Percentiles rank a stretch among this genome's conserved stretches.
Evolutionary conservation across 2,329 filamentous ascomycete species (phyloP).

Genomic region (Phaeosphaeriaceae sp.): DNA sequence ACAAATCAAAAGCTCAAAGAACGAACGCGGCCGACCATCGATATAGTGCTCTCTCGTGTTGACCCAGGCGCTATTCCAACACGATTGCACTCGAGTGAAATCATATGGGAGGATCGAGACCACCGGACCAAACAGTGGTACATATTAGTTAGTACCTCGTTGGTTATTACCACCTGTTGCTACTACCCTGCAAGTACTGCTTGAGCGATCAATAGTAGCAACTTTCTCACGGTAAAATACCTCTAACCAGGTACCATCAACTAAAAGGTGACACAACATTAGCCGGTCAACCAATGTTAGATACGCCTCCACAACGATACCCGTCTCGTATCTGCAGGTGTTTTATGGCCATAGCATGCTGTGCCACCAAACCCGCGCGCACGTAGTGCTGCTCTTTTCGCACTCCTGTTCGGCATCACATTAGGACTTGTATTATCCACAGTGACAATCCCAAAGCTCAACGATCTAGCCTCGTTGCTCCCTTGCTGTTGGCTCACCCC

Average conservation of each 20-base stretch:
- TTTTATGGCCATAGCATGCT: not conserved
- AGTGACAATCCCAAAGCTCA: too few relatives aligned
- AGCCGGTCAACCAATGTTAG: constrained; percentile 19
- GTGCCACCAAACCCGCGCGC: not conserved
- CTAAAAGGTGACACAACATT: constrained; percentile 12
- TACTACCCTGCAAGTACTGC: constrained; percentile 9
- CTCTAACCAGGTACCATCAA: not conserved
- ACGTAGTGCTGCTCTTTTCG: not conserved
- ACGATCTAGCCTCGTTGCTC: too few relatives aligned
- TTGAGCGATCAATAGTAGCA: not conserved
- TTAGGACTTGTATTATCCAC: too few relatives aligned
- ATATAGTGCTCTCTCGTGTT: not conserved
- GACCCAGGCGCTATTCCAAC: not conserved
- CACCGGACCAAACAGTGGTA: not conserved
- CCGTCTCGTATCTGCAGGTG: constrained; percentile 10
- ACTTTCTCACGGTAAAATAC: not conserved
- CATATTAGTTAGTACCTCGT: not conserved
- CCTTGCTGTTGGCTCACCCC: too few relatives aligned
- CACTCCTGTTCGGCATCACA: too few relatives aligned
- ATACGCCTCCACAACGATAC: not conserved
- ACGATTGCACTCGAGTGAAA: not conserved
- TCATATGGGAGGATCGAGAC: constrained; percentile 8
- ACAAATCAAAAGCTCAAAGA: too few relatives aligned
- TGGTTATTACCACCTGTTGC: not conserved
- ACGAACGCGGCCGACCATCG: too few relatives aligned